phyloP scores from a whole-genome alignment of 305 asterid species.

The Fraxinus velutina region DNA sequence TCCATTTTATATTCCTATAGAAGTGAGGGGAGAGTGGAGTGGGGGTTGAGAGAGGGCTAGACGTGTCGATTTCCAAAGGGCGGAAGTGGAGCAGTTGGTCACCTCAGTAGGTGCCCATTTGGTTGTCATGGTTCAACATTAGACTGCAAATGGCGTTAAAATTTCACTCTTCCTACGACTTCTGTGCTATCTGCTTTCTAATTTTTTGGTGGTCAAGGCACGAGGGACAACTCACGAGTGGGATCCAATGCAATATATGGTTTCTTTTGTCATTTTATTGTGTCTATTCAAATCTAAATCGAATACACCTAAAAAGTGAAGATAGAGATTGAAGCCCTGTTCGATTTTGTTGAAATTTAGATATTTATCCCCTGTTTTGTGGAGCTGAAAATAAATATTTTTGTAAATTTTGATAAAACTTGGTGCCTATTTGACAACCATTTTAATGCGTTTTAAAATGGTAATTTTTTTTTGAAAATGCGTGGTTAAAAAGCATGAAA shows the following conservation, averaged over 20 bases:
- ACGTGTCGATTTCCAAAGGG: conserved; percentile 14
- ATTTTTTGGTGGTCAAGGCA: background rate
- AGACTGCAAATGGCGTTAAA: background rate
- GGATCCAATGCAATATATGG: background rate
- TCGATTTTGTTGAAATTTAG: background rate
- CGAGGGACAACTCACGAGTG: background rate
- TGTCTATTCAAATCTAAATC: background rate
- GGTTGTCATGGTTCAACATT: conserved; percentile 23
- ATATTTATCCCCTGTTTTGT: too few relatives aligned
- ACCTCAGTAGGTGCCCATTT: conserved; percentile 23
- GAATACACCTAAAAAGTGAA: background rate
- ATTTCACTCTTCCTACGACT: background rate
- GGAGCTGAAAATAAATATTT: too few relatives aligned
- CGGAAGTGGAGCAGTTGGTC: conserved; percentile 53
- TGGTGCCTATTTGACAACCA: too few relatives aligned
- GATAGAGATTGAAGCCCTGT: background rate
- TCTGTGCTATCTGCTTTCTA: background rate
- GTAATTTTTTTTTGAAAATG: too few relatives aligned
- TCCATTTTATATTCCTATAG: background rate
- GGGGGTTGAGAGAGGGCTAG: background rate
- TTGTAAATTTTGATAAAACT: too few relatives aligned
- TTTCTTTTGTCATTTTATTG: background rate
- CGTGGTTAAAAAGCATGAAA: too few relatives aligned
- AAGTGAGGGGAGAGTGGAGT: background rate
- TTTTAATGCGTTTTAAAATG: too few relatives aligned